A percentile compares a stretch with the other conserved stretches of the same genome.
These are phyloP conservation scores for Talaromyces funiculosus DNA, from an alignment of 2,329 filamentous ascomycete species.

Conservation along the genomic window DNA sequence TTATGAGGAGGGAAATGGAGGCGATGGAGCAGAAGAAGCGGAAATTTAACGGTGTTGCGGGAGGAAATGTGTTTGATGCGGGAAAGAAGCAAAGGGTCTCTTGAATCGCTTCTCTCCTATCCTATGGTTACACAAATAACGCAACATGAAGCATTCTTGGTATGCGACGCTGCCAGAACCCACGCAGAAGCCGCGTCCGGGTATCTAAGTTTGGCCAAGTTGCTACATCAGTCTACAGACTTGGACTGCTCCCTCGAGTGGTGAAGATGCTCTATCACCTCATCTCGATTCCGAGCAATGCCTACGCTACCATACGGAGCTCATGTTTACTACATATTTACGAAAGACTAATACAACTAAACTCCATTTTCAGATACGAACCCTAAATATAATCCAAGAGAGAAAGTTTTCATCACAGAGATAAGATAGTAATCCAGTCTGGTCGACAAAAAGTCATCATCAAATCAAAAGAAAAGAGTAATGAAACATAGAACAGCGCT, in stretches of 20 bases:
- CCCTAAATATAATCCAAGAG: background rate
- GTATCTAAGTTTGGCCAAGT: too few species aligned
- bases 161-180: too few species aligned
- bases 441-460: background rate
- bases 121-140: too few species aligned
- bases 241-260: too few species aligned
- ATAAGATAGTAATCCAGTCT: background rate
- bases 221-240: background rate
- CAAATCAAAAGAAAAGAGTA: background rate
- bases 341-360: background rate
- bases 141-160: too few species aligned
- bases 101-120: too few species aligned
- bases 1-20: conserved; percentile 72
- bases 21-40: conserved; percentile 57
- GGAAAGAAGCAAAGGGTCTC: conserved; percentile 32
- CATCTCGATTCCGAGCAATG: too few species aligned
- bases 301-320: background rate
- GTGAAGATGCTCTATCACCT: too few species aligned
- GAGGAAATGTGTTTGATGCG: conserved; percentile 21
- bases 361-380: background rate
- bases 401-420: background rate
- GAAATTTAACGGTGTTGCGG: background rate
- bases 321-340: background rate
- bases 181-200: background rate
- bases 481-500: background rate